These are phyloP conservation scores for Aspergillus bombycis DNA, from an alignment of 2,329 filamentous ascomycete species.

Conservation along the genomic window DNA sequence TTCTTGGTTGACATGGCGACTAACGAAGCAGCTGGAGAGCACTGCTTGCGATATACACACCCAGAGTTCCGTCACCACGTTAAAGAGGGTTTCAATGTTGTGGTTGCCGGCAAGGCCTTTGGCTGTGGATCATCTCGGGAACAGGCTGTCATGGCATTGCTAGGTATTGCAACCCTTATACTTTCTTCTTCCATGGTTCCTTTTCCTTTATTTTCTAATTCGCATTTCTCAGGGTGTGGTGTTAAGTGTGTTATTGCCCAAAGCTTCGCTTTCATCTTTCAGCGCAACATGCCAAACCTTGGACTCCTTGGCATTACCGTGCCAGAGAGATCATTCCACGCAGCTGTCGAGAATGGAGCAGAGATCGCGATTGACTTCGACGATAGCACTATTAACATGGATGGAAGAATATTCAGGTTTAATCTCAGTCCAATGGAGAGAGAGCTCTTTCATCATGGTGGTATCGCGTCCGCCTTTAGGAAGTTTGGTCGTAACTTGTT, in stretches of 20 bases:
- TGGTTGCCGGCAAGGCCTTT: slow-evolving; percentile 52
- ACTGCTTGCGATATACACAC: slow-evolving; percentile 47
- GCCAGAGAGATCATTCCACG: slow-evolving; percentile 43
- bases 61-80: slow-evolving; percentile 46
- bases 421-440: slow-evolving; percentile 45
- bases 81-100: slow-evolving; percentile 41
- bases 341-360: slow-evolving; percentile 36
- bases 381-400: slow-evolving; percentile 24
- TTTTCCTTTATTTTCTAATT: not conserved
- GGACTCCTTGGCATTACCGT: slow-evolving; percentile 51
- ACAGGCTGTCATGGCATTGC: slow-evolving; percentile 47
- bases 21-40: slow-evolving; percentile 39
- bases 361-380: slow-evolving; percentile 43
- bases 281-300: slow-evolving; percentile 50
- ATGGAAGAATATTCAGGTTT: slow-evolving; percentile 34
- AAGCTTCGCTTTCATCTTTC: slow-evolving; percentile 53
- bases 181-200: not conserved
- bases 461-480: slow-evolving; percentile 44
- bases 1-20: slow-evolving; percentile 34
- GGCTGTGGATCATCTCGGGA: slow-evolving; percentile 52
- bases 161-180: slow-evolving; percentile 25
- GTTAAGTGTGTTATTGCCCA: slow-evolving; percentile 50
- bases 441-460: slow-evolving; percentile 40
- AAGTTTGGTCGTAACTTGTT: slow-evolving; percentile 43
- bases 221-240: slow-evolving; percentile 17